A percentile compares a stretch with the other conserved stretches of the same genome.
Evolutionary conservation across 768 basidiomycete species (phyloP).

Genomic region (Mycena sanguinolenta): DNA sequence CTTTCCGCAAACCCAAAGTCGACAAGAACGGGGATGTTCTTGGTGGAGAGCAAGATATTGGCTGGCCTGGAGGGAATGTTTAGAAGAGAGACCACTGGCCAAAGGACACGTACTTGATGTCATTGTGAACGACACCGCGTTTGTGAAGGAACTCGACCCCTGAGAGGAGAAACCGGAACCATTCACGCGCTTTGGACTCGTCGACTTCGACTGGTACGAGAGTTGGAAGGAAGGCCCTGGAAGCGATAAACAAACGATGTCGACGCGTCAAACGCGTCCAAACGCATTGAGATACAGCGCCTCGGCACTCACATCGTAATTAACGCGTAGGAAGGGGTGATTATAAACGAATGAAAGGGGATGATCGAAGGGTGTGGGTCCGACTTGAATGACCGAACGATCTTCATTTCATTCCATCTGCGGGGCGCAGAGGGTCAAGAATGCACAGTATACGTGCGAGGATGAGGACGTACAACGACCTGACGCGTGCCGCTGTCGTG

Average conservation of each 20-base stretch:
- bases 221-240: slow-evolving; percentile 88
- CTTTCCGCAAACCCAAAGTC: slow-evolving; percentile 98
- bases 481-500: slow-evolving; percentile 90
- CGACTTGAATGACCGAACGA: slow-evolving; percentile 85
- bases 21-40: slow-evolving; percentile 88
- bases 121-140: slow-evolving; percentile 91
- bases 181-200: slow-evolving; percentile 80
- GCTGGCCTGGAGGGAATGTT: slow-evolving; percentile 71
- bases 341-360: slow-evolving; percentile 93
- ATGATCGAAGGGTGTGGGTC: slow-evolving; percentile 94
- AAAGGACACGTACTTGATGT: slow-evolving; percentile 82
- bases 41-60: slow-evolving; percentile 88
- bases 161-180: slow-evolving; percentile 87
- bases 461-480: slow-evolving; percentile 75
- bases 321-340: slow-evolving; percentile 90
- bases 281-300: slow-evolving; percentile 26
- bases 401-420: slow-evolving; percentile 99
- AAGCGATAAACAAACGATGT: slow-evolving; percentile 13
- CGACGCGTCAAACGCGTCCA: slow-evolving; percentile 23
- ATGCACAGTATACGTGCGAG: slow-evolving; percentile 5
- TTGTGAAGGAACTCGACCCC: slow-evolving; percentile 88
- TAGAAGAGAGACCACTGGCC: slow-evolving; percentile 9
- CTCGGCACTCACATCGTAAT: slow-evolving; percentile 84
- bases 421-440: slow-evolving; percentile 11
- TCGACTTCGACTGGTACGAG: slow-evolving; percentile 91